A percentile compares a stretch with the other conserved stretches of the same genome.
phyloP scores from a whole-genome alignment of 2,329 filamentous ascomycete genomes.

The Neurospora crassa region DNA sequence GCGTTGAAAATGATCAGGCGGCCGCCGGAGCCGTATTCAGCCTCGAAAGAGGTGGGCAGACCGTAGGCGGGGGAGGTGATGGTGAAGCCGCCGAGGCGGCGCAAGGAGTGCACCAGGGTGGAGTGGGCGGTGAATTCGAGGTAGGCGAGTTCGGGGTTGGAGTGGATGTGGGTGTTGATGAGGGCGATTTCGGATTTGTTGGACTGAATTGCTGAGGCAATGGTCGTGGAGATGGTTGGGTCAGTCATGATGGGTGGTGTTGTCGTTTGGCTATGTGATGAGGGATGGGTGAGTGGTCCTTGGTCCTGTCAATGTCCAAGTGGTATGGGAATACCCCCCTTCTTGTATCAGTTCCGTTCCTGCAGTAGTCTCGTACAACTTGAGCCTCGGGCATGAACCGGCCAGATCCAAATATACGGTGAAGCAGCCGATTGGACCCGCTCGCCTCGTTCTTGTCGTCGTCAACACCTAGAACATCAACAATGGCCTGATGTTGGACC shows the following conservation, averaged over 20 bases:
- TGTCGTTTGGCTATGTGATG: background rate
- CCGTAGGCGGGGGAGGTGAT: slow-evolving; percentile 41
- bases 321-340: background rate
- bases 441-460: background rate
- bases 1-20: slow-evolving; percentile 32
- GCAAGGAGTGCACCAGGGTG: slow-evolving; percentile 34
- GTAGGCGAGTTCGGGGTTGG: slow-evolving; percentile 41
- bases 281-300: too few species aligned
- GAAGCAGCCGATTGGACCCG: background rate
- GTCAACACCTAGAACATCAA: background rate
- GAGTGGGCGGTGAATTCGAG: slow-evolving; percentile 43
- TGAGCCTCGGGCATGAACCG: background rate
- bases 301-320: background rate
- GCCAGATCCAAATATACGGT: background rate
- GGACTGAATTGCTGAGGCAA: slow-evolving; percentile 4
- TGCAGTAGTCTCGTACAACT: background rate
- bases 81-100: slow-evolving; percentile 30
- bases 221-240: slow-evolving; percentile 1
- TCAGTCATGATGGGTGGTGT: background rate
- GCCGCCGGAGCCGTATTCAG: slow-evolving; percentile 24
- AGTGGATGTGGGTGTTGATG: slow-evolving; percentile 25
- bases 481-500: background rate
- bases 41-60: slow-evolving; percentile 41
- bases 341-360: background rate
- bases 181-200: slow-evolving; percentile 11